Conservation (phyloP, 106 monocot species). For the Platanthera zijinensis region DNA sequence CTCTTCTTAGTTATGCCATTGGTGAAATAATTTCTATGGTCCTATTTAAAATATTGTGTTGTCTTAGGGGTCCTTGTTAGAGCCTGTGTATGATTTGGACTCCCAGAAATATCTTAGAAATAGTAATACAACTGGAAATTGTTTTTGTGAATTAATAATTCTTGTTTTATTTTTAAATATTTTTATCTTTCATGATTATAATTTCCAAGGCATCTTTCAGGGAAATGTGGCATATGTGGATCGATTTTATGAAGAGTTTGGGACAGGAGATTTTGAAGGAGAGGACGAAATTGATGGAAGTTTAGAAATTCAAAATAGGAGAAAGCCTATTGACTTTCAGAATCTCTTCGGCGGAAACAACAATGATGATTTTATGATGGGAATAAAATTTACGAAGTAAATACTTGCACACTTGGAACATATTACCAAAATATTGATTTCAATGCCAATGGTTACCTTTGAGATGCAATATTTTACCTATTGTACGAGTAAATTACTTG, state of each 20-base stretch:
- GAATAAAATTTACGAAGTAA: constrained; percentile 92
- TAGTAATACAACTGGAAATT: neutral
- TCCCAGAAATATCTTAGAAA: neutral
- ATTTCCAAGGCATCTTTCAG: constrained; percentile 23
- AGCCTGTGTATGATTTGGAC: neutral
- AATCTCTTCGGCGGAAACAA: constrained; percentile 80
- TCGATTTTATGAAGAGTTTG: constrained; percentile 67
- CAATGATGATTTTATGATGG: constrained; percentile 79
- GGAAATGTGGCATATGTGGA: constrained; percentile 64
- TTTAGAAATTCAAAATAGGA: constrained; percentile 24
- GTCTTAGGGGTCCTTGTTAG: neutral
- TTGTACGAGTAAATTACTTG: neutral
- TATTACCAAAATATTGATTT: neutral
- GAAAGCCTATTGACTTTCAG: constrained; percentile 68
- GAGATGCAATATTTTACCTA: neutral
- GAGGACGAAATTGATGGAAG: constrained; percentile 12
- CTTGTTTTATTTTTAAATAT: neutral
- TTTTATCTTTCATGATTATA: neutral
- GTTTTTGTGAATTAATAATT: neutral
- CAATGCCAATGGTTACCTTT: neutral
- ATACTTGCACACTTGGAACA: neutral
- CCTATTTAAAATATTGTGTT: neutral
- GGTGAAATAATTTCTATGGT: neutral
- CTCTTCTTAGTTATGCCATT: neutral
- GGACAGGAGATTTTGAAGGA: constrained; percentile 32